Evolutionary conservation across 306 rosid species (phyloP), one percentile per base, ranked within the genome.

Genomic region (Lotus japonicus): DNA sequence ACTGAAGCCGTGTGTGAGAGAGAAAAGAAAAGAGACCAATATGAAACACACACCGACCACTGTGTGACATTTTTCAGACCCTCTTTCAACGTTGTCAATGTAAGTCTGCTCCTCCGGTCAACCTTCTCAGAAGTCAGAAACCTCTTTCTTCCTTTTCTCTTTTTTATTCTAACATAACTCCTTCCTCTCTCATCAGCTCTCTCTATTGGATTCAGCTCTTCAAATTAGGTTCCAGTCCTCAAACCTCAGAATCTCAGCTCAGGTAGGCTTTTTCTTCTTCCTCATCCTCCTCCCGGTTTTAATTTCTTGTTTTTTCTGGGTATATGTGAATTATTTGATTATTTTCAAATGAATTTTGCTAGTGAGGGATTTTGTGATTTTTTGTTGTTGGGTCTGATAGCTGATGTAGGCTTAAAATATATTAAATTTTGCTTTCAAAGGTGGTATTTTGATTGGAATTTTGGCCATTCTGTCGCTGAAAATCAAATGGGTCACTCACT

Each of bases 181-280:
- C 23, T 54, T 13, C 18, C 21, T 12, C 13, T 59, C 8, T 14
- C 3, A n/a, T 1, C 50, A 2, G 6, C 7, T 44, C 6, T 23
- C 1, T n/a, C 13, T 42, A n/a, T 6, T 49, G 51, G 51, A 38
- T 51, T 62, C 64, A 41, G 17, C 45, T 38, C 23, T 43, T 53
- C 6, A 35, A 35, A 9, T 35, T 9, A 62, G 26, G 36, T 33
- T 31, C 54, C 42, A 9, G 15, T 15, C 17, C 28, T 71, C 56
- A 8, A n/a, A n/a, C n/a, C n/a, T n/a, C n/a, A n/a, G n/a, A n/a
- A n/a, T n/a, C n/a, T n/a, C n/a, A n/a, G n/a, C n/a, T n/a, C n/a
- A 76, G 81, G 79, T 81, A 39, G 42, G 76, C 59, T 54, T 49
- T 11, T 5, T 28, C 7, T 9, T 35, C 17, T 33, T 31, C 53